Evolutionary conservation across 2,329 filamentous ascomycete genomes (phyloP).

Genomic region (Aureobasidium sp.): DNA sequence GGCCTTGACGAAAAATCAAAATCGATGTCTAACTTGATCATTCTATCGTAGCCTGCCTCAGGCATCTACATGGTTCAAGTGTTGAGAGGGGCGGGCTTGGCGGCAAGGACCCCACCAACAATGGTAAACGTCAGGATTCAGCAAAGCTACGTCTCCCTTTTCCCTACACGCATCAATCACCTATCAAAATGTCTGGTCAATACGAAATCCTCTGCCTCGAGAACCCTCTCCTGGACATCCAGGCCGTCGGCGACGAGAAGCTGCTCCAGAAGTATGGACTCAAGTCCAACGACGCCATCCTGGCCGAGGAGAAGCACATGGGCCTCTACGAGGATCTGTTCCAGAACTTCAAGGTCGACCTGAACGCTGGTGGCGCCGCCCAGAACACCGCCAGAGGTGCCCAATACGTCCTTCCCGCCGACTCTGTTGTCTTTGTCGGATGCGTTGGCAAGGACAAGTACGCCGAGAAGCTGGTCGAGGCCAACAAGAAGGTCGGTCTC

Average conservation of each 20-base stretch:
- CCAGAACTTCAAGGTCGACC: conserved; percentile 82
- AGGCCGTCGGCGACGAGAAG: conserved; percentile 68
- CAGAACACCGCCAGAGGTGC: conserved; percentile 96
- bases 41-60: neutral
- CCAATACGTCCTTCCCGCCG: conserved; percentile 78
- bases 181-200: conserved; percentile 45
- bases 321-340: conserved; percentile 88
- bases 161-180: conserved; percentile 12
- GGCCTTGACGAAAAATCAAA: neutral
- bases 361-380: conserved; percentile 91
- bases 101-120: neutral
- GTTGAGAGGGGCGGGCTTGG: neutral
- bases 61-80: neutral
- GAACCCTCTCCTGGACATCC: conserved; percentile 97
- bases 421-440: conserved; percentile 88
- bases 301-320: conserved; percentile 85
- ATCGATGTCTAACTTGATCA: too few species aligned
- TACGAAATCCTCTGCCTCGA: conserved; percentile 88
- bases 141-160: neutral
- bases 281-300: conserved; percentile 95
- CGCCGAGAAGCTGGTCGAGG: conserved; percentile 75
- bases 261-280: conserved; percentile 88
- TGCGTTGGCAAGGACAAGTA: conserved; percentile 95
- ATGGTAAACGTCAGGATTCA: conserved; percentile 5
- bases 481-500: conserved; percentile 79